A percentile compares a stretch with the other conserved stretches of the same genome.
phyloP scores from a whole-genome alignment of 129 eudicot species.

The Erigeron canadensis region DNA sequence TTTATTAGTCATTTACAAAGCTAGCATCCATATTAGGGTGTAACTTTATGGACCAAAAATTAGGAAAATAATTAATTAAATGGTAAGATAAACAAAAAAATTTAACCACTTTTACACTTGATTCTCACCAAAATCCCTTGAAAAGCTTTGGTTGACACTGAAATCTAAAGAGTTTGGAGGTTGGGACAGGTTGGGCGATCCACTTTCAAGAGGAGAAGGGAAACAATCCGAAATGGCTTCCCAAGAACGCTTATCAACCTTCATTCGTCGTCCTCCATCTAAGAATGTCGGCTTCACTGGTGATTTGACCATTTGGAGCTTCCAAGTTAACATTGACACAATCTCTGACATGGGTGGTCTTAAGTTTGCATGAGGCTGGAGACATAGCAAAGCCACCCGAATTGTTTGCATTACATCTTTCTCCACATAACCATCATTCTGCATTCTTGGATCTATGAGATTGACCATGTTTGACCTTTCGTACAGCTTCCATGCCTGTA shows the following conservation, averaged over 20 bases:
- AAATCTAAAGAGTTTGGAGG: slow-evolving; percentile 34
- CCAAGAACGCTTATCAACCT: slow-evolving; percentile 42
- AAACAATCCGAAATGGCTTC: slow-evolving; percentile 47
- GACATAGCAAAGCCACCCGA: slow-evolving; percentile 54
- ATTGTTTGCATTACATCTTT: slow-evolving; percentile 50
- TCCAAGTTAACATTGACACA: slow-evolving; percentile 56
- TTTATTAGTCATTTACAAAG: neutral
- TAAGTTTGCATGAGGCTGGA: slow-evolving; percentile 53
- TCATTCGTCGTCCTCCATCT: slow-evolving; percentile 32
- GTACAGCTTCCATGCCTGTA: slow-evolving; percentile 71
- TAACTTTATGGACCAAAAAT: neutral
- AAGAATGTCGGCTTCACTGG: slow-evolving; percentile 53
- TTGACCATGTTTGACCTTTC: slow-evolving; percentile 50
- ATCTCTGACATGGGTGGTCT: slow-evolving; percentile 73
- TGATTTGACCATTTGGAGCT: slow-evolving; percentile 32
- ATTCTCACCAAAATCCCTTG: neutral
- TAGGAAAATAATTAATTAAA: neutral
- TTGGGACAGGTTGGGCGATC: slow-evolving; percentile 38
- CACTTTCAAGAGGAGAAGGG: slow-evolving; percentile 45
- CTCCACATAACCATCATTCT: slow-evolving; percentile 42
- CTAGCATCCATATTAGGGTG: neutral
- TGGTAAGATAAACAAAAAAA: neutral
- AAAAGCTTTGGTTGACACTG: slow-evolving; percentile 4
- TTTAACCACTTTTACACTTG: neutral
- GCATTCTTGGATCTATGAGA: slow-evolving; percentile 55